Percentiles rank a stretch among this genome's conserved stretches.
These are phyloP conservation scores for Cyberlindnera subsufficiens DNA, from an alignment of 805 yeast genomes.

Conservation along the genomic window DNA sequence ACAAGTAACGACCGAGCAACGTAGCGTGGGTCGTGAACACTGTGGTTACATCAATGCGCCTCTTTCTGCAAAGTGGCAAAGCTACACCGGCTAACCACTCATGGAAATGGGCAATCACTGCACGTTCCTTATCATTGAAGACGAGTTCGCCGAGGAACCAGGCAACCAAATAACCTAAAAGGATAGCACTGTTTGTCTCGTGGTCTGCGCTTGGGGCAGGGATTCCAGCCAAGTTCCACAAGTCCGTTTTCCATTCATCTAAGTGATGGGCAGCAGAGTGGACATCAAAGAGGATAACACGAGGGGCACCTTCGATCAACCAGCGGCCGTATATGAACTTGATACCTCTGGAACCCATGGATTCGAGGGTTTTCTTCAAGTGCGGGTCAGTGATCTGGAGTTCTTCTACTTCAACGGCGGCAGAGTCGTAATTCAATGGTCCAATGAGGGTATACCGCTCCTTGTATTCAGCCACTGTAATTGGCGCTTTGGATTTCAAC, in stretches of 20 bases:
- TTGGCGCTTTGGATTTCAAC: slow-evolving; percentile 92
- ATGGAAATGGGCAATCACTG: slow-evolving; percentile 91
- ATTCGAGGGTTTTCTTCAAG: slow-evolving; percentile 58
- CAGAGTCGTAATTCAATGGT: slow-evolving; percentile 69
- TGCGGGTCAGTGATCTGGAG: slow-evolving; percentile 50
- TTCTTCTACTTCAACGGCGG: slow-evolving; percentile 79
- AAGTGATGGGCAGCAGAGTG: slow-evolving; percentile 65
- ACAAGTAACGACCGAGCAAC: slow-evolving; percentile 84
- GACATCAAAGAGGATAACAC: slow-evolving; percentile 84
- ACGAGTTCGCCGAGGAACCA: slow-evolving; percentile 96
- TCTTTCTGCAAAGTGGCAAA: slow-evolving; percentile 83
- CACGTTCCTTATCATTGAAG: slow-evolving; percentile 76
- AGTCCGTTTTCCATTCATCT: slow-evolving; percentile 91
- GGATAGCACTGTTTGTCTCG: slow-evolving; percentile 89
- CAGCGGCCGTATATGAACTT: slow-evolving; percentile 86
- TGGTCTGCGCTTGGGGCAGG: slow-evolving; percentile 88
- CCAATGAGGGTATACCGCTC: slow-evolving; percentile 85
- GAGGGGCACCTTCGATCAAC: slow-evolving; percentile 97
- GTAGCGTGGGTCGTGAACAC: slow-evolving; percentile 98
- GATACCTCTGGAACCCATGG: slow-evolving; percentile 81
- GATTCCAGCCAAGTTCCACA: slow-evolving; percentile 87
- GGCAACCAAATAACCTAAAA: slow-evolving; percentile 88
- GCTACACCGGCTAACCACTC: slow-evolving; percentile 99
- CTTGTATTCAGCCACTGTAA: slow-evolving; percentile 88
- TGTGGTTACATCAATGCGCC: slow-evolving; percentile 90